These are phyloP conservation scores for Fagopyrum tataricum DNA, from an alignment of 148 eudicot species.

Conservation along the genomic window DNA sequence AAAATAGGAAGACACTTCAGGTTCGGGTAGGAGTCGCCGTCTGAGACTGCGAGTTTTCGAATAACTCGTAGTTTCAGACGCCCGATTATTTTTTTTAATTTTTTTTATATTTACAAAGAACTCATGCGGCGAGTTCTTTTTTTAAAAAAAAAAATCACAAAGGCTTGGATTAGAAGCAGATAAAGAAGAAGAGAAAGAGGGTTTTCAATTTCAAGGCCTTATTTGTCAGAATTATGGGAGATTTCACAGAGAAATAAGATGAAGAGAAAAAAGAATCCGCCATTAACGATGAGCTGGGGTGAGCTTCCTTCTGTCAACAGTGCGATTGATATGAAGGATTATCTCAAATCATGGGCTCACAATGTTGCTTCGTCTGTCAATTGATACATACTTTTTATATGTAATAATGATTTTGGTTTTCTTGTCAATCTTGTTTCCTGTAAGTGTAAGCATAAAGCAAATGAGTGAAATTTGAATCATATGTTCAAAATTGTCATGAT, in stretches of 20 bases:
- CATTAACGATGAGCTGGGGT: slow-evolving; percentile 35
- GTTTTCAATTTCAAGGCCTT: slow-evolving; percentile 35
- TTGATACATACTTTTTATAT: slow-evolving; percentile 1
- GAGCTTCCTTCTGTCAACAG: slow-evolving; percentile 28
- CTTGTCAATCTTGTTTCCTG: neutral
- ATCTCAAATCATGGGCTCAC: slow-evolving; percentile 72
- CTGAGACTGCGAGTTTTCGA: too few relatives aligned
- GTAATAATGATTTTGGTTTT: neutral
- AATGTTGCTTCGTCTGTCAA: slow-evolving; percentile 40
- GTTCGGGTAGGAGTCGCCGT: too few relatives aligned
- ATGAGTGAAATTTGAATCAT: neutral
- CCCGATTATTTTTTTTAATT: too few relatives aligned
- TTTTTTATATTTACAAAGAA: too few relatives aligned
- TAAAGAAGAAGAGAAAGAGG: neutral
- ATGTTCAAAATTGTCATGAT: neutral
- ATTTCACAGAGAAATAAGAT: slow-evolving; percentile 18
- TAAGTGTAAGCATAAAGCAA: neutral
- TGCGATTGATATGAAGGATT: slow-evolving; percentile 54
- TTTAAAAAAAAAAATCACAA: too few relatives aligned
- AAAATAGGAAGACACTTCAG: too few relatives aligned
- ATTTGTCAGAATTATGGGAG: slow-evolving; percentile 61
- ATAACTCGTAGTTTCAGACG: too few relatives aligned
- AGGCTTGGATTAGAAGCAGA: slow-evolving; percentile 23
- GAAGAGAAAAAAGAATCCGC: slow-evolving; percentile 14
- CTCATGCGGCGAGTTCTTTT: too few relatives aligned